Conservation (phyloP, 768 basidiomycete species). For the Glaciozyma antarctica region DNA sequence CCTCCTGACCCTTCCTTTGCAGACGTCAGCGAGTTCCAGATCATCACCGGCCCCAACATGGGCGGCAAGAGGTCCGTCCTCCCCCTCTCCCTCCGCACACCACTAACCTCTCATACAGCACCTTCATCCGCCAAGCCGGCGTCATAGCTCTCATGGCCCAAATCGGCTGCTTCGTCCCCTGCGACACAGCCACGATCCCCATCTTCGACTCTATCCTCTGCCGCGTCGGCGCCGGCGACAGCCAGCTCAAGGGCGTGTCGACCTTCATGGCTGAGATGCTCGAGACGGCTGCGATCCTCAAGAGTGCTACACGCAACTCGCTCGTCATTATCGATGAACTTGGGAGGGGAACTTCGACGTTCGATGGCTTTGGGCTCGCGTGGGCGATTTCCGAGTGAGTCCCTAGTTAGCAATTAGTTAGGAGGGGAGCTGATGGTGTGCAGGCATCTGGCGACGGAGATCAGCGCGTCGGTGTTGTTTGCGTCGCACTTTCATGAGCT, state of each 20-base stretch:
- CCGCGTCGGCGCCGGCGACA: constrained; percentile 93
- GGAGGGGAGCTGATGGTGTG: background rate
- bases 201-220: constrained; percentile 94
- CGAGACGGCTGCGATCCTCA: constrained; percentile 89
- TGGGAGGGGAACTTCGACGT: constrained; percentile 73
- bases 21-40: constrained; percentile 86
- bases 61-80: constrained; percentile 78
- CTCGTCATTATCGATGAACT: constrained; percentile 96
- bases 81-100: background rate
- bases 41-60: constrained; percentile 96
- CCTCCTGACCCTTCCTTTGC: constrained; percentile 7
- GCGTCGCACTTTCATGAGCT: constrained; percentile 86
- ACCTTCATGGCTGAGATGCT: constrained; percentile 99
- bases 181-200: constrained; percentile 70
- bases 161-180: constrained; percentile 89
- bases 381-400: constrained; percentile 97
- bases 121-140: constrained; percentile 53
- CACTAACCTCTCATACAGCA: background rate
- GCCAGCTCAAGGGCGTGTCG: constrained; percentile 92
- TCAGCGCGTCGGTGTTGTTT: constrained; percentile 88
- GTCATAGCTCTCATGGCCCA: constrained; percentile 97
- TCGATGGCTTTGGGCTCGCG: constrained; percentile 93
- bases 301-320: constrained; percentile 82
- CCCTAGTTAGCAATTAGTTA: background rate
- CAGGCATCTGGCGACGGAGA: constrained; percentile 85